phyloP scores from a whole-genome alignment of 192 early-diverging fungal genomes.

The Rhizoclosmatium globosum region DNA sequence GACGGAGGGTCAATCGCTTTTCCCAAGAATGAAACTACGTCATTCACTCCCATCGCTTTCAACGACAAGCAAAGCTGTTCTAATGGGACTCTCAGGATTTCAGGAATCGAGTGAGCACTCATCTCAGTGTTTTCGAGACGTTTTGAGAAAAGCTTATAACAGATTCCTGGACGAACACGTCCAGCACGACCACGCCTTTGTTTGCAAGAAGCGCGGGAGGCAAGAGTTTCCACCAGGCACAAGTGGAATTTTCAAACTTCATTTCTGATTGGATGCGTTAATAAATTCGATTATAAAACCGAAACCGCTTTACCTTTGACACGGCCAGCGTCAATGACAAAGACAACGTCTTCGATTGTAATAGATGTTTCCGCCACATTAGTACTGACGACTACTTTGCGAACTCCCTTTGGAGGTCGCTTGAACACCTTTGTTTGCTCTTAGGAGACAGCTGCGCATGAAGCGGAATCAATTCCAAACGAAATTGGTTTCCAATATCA shows the following conservation, averaged over 20 bases:
- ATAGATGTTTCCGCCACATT: conserved; percentile 87
- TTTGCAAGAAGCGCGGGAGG: conserved; percentile 69
- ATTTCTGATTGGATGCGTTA: conserved; percentile 39
- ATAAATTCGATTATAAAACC: conserved; percentile 38
- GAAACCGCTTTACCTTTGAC: conserved; percentile 70
- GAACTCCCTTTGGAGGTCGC: conserved; percentile 47
- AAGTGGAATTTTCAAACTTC: conserved; percentile 52
- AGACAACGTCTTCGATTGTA: conserved; percentile 74
- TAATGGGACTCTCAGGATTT: conserved; percentile 82
- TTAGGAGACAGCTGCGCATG: conserved; percentile 63
- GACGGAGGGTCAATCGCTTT: conserved; percentile 52
- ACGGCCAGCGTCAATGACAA: conserved; percentile 80
- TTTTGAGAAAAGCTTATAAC: conserved; percentile 61
- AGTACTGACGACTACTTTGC: conserved; percentile 83
- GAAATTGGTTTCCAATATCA: conserved; percentile 19
- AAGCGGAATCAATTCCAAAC: conserved; percentile 59
- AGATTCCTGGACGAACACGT: conserved; percentile 77
- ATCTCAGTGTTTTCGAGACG: conserved; percentile 48
- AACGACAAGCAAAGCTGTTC: conserved; percentile 85
- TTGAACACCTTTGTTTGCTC: conserved; percentile 75
- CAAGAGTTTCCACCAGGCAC: conserved; percentile 67
- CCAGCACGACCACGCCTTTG: conserved; percentile 90
- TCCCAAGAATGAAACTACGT: conserved; percentile 47
- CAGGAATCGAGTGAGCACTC: conserved; percentile 69
- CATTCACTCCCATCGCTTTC: conserved; percentile 48